Evolutionary conservation across 2,329 filamentous ascomycete genomes (phyloP), one percentile per base, ranked within the genome.

Genomic region (Pseudogymnoascus sp.): DNA sequence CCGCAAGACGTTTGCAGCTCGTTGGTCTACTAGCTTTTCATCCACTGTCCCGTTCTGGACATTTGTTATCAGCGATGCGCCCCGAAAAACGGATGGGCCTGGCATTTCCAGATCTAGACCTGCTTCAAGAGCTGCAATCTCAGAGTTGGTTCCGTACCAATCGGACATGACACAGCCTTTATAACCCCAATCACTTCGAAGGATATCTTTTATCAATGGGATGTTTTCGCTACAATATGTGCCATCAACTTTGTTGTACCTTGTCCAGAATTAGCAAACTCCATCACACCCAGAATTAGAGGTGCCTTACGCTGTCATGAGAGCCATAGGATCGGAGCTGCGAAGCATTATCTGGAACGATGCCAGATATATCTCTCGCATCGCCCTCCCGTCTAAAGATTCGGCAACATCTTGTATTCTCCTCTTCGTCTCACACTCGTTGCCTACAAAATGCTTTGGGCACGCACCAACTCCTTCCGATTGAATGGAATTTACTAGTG

Each of bases 81-180:
- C 65, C 6, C 68, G 64, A n/a, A 65, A 66, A 6, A 65, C 63
- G 1, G 70, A 66, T 11, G 70, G 70, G 7, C 72, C 72, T 6
- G 72, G 72, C 71, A 74, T 74, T 63, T 74, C 72, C 6, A 74
- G 64, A 63, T 74, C 72, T 19, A 72, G 67, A 21, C 72, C 71
- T 16, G 73, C 71, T 39, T 71, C 65, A 14, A 70, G n/a, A 4
- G 63, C 59, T 19, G 58, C 41, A 16, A 71, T 61, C 35, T 65
- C 67, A 21, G 69, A 69, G 11, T 68, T 66, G 19, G 71, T 72
- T 35, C 71, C 71, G 63, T 67, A 70, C 70, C 71, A 73, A 63
- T 73, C 72, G 45, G 67, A 71, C 66, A 73, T 72, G 45, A 73
- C 69, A n/a, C 69, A 61, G 14, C 72, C 72, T 21, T 70, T 66